Conservation (phyloP, 2,329 filamentous ascomycete genomes). For the Didymella keratinophila region DNA sequence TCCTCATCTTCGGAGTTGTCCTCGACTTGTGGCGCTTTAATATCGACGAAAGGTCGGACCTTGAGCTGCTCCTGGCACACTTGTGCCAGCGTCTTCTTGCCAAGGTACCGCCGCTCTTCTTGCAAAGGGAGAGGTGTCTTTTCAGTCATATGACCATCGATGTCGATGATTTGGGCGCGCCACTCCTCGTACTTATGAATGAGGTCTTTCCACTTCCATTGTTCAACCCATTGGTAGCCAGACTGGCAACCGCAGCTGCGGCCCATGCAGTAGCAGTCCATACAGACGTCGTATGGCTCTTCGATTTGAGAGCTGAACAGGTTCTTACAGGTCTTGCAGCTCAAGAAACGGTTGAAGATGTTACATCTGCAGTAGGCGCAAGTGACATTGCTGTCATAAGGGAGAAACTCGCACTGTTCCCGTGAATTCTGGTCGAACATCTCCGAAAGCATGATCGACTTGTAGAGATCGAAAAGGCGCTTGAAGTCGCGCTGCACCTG, state of each 20-base stretch:
- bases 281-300: constrained; percentile 92
- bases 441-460: constrained; percentile 81
- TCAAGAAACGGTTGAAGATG: constrained; percentile 96
- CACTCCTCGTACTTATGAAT: constrained; percentile 81
- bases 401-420: constrained; percentile 77
- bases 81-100: constrained; percentile 83
- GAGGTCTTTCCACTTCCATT: constrained; percentile 85
- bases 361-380: constrained; percentile 96
- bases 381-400: constrained; percentile 89
- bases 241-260: constrained; percentile 90
- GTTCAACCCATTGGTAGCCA: constrained; percentile 87
- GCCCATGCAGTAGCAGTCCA: constrained; percentile 99
- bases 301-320: constrained; percentile 72
- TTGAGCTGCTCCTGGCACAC: constrained; percentile 92
- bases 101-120: constrained; percentile 70
- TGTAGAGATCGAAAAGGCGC: constrained; percentile 78
- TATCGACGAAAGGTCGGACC: constrained; percentile 81
- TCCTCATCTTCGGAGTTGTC: constrained; percentile 59
- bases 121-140: constrained; percentile 74
- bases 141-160: constrained; percentile 70
- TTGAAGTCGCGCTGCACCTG: constrained; percentile 86
- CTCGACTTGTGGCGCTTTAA: constrained; percentile 67
- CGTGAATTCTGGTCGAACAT: constrained; percentile 75
- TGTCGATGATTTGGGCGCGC: constrained; percentile 78
- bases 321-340: constrained; percentile 83